phyloP scores from a whole-genome alignment of 2,329 filamentous ascomycete species.

The Monosporascus sp. region DNA sequence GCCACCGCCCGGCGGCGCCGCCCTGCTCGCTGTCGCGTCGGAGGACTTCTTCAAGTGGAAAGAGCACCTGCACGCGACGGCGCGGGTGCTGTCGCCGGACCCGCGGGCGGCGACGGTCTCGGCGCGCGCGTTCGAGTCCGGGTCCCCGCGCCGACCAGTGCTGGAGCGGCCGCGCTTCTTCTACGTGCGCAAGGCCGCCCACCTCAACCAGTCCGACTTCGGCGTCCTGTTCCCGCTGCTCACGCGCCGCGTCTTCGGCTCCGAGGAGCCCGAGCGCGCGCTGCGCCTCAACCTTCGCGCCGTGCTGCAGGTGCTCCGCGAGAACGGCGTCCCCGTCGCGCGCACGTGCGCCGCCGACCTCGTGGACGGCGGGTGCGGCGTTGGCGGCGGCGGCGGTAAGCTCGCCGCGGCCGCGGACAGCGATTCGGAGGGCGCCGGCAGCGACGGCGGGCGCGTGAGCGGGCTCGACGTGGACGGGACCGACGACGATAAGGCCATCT shows the following conservation, averaged over 20 bases:
- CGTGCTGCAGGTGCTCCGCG: conserved; percentile 50
- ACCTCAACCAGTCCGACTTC: conserved; percentile 80
- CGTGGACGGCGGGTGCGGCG: conserved; percentile 38
- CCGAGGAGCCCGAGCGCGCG: conserved; percentile 53
- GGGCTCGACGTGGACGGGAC: conserved; percentile 31
- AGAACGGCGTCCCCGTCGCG: conserved; percentile 43
- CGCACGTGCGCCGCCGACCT: conserved; percentile 46
- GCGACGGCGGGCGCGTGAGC: conserved; percentile 29
- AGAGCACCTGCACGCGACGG: conserved; percentile 65
- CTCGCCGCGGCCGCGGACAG: conserved; percentile 10
- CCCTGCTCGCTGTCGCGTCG: conserved; percentile 66
- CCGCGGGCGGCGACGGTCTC: conserved; percentile 40
- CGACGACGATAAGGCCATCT: conserved; percentile 45
- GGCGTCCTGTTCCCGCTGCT: conserved; percentile 74
- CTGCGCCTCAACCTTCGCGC: conserved; percentile 56
- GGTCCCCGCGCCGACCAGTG: conserved; percentile 4
- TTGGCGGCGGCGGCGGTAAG: conserved; percentile 24
- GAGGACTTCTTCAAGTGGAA: conserved; percentile 76
- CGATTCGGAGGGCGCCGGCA: conserved; percentile 22
- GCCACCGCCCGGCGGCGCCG: conserved; percentile 44
- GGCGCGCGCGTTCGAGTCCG: conserved; percentile 32
- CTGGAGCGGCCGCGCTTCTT: conserved; percentile 57
- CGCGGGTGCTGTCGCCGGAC: conserved; percentile 56
- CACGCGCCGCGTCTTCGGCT: conserved; percentile 52
- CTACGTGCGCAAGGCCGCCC: conserved; percentile 68